phyloP scores from a whole-genome alignment of 2,329 filamentous ascomycete species.

The Nothophoma quercina region DNA sequence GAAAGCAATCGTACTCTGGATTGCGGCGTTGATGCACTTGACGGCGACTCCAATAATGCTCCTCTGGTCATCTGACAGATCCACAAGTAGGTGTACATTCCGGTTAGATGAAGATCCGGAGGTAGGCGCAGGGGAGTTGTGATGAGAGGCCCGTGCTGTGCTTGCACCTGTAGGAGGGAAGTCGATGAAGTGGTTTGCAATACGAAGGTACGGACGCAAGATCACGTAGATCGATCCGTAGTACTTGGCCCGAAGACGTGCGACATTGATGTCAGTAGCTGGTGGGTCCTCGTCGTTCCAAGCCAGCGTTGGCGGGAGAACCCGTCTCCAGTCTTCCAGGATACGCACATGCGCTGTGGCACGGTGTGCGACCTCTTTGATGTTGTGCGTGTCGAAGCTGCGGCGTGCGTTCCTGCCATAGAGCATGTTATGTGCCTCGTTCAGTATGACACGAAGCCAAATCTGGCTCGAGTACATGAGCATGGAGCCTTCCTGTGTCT shows the following conservation, averaged over 20 bases:
- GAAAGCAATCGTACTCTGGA: slow-evolving; percentile 87
- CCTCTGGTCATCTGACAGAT: slow-evolving; percentile 34
- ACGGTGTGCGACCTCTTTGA: slow-evolving; percentile 39
- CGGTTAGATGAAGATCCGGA: slow-evolving; percentile 30
- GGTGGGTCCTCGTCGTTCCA: slow-evolving; percentile 75
- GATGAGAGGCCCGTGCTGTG: slow-evolving; percentile 35
- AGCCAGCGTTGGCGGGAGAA: slow-evolving; percentile 60
- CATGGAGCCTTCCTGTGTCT: slow-evolving; percentile 50
- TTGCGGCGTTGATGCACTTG: slow-evolving; percentile 64
- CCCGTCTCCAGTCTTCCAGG: slow-evolving; percentile 62
- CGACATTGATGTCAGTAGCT: slow-evolving; percentile 77
- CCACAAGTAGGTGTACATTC: slow-evolving; percentile 37
- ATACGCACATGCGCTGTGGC: slow-evolving; percentile 50
- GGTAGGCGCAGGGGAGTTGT: slow-evolving; percentile 56
- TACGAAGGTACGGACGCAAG: slow-evolving; percentile 77
- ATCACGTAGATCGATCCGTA: slow-evolving; percentile 93
- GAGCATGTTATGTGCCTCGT: slow-evolving; percentile 62
- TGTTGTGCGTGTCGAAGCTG: slow-evolving; percentile 44
- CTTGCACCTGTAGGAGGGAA: slow-evolving; percentile 54
- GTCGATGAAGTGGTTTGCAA: slow-evolving; percentile 62
- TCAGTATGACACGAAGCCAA: slow-evolving; percentile 64
- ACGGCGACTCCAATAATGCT: slow-evolving; percentile 38
- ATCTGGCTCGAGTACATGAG: slow-evolving; percentile 69
- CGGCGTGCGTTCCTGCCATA: slow-evolving; percentile 53
- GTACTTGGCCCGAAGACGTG: slow-evolving; percentile 89